These are phyloP conservation scores for Penicillium coprophilum DNA, from an alignment of 495 filamentous ascomycete species.

Conservation along the genomic window DNA sequence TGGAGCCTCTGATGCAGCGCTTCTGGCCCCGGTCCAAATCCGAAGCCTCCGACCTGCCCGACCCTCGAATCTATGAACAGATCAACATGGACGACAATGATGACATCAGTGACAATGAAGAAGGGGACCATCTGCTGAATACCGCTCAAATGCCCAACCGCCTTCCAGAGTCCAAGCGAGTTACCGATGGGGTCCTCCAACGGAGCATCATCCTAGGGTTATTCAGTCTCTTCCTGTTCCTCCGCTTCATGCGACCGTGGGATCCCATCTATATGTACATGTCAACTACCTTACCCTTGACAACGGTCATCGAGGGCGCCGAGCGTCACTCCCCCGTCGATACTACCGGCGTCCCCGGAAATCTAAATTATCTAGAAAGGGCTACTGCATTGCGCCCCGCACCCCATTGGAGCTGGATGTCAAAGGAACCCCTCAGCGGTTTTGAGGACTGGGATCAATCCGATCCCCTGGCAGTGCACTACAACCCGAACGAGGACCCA, in stretches of 20 bases:
- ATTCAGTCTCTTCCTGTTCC: slow-evolving; percentile 17
- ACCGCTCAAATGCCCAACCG: slow-evolving; percentile 5
- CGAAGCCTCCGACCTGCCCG: slow-evolving; percentile 19
- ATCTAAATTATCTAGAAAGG: slow-evolving; percentile 26
- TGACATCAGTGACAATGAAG: slow-evolving; percentile 32
- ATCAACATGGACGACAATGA: slow-evolving; percentile 32
- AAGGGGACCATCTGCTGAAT: slow-evolving; percentile 22
- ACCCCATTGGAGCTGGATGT: slow-evolving; percentile 33
- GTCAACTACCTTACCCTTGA: slow-evolving; percentile 32
- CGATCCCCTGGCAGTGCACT: slow-evolving; percentile 29
- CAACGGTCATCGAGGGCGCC: slow-evolving; percentile 26
- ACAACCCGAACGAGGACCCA: slow-evolving; percentile 40
- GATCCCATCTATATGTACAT: slow-evolving; percentile 36
- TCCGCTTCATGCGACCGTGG: slow-evolving; percentile 33
- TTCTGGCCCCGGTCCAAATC: slow-evolving; percentile 13
- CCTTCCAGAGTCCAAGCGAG: slow-evolving; percentile 10
- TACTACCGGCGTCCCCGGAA: slow-evolving; percentile 19
- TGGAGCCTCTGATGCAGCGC: slow-evolving; percentile 10
- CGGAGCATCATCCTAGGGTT: slow-evolving; percentile 24
- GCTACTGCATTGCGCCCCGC: slow-evolving; percentile 26
- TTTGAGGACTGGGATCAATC: slow-evolving; percentile 38
- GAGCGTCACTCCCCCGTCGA: slow-evolving; percentile 30
- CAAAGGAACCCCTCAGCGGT: slow-evolving; percentile 25
- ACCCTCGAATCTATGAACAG: slow-evolving; percentile 34
- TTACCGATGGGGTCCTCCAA: slow-evolving; percentile 18